Evolutionary conservation across 192 early-diverging fungal species (phyloP).

Genomic region (Backusella luteola): DNA sequence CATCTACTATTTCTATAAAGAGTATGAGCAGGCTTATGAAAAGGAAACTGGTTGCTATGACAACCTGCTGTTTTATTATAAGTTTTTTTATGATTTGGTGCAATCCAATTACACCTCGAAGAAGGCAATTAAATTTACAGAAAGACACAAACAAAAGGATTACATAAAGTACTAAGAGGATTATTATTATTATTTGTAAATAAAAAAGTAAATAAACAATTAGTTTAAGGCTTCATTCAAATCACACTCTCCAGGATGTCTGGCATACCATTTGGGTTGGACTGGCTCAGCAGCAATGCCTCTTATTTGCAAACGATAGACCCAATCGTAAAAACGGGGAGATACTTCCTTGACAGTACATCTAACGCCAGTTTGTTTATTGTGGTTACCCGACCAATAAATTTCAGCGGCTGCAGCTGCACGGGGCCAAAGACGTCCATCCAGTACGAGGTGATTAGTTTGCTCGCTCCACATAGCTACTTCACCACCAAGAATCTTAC

Average conservation of each 20-base stretch:
- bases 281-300: slow-evolving; percentile 60
- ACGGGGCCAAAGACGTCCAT: slow-evolving; percentile 69
- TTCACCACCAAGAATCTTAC: slow-evolving; percentile 69
- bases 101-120: slow-evolving; percentile 67
- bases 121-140: slow-evolving; percentile 12
- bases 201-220: background rate
- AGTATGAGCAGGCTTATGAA: slow-evolving; percentile 66
- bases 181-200: background rate
- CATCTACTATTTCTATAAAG: slow-evolving; percentile 89
- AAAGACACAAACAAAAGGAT: slow-evolving; percentile 21
- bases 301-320: slow-evolving; percentile 65
- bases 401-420: slow-evolving; percentile 64
- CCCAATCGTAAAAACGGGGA: slow-evolving; percentile 65
- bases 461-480: slow-evolving; percentile 70
- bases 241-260: slow-evolving; percentile 40
- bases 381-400: slow-evolving; percentile 65
- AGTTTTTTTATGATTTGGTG: slow-evolving; percentile 84
- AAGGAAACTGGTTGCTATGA: slow-evolving; percentile 79
- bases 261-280: slow-evolving; percentile 59
- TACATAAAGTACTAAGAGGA: slow-evolving; percentile 15
- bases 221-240: background rate
- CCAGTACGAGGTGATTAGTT: slow-evolving; percentile 27
- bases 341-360: slow-evolving; percentile 33
- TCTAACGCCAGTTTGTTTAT: slow-evolving; percentile 36
- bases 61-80: slow-evolving; percentile 89